Evolutionary conservation across 352 stramenopile genomes (phyloP).

Genomic region (Phytophthora pseudosyringae): DNA sequence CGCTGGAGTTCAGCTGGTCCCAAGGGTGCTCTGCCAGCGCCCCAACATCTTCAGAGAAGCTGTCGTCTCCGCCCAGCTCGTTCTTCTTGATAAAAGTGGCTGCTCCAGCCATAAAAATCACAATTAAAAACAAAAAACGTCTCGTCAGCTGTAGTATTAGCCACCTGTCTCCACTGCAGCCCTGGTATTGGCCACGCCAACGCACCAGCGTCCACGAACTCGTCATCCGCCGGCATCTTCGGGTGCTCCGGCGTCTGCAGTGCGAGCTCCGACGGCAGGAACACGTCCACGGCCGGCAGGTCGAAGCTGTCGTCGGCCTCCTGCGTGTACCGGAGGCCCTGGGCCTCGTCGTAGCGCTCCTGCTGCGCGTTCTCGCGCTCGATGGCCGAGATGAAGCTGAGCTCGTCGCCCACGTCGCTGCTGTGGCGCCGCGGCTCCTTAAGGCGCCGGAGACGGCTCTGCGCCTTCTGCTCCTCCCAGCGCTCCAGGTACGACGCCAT

Average conservation of each 20-base stretch:
- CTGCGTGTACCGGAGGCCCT: neutral
- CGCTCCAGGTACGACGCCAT: conserved; percentile 58
- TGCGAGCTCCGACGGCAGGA: conserved; percentile 25
- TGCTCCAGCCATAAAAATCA: conserved; percentile 10
- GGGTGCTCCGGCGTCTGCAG: conserved; percentile 14
- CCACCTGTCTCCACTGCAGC: neutral
- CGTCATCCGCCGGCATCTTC: conserved; percentile 46
- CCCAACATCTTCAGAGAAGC: conserved; percentile 48
- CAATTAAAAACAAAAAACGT: neutral
- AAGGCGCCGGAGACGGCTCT: conserved; percentile 38
- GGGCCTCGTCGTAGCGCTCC: conserved; percentile 2
- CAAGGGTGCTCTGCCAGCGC: conserved; percentile 30
- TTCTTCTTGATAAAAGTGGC: conserved; percentile 57
- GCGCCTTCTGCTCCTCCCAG: conserved; percentile 58
- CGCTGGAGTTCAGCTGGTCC: conserved; percentile 38
- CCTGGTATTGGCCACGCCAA: conserved; percentile 2
- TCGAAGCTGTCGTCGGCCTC: conserved; percentile 38
- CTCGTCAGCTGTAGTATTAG: conserved; percentile 4
- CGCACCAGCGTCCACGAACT: conserved; percentile 80
- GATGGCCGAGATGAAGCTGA: conserved; percentile 42
- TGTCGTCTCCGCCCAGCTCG: conserved; percentile 51
- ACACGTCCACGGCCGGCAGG: conserved; percentile 41
- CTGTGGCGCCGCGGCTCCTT: conserved; percentile 21
- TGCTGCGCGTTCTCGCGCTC: conserved; percentile 26
- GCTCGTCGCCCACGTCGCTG: conserved; percentile 33